Evolutionary conservation across 2,329 filamentous ascomycete genomes (phyloP).

Genomic region (Ceratocystis albifundus): DNA sequence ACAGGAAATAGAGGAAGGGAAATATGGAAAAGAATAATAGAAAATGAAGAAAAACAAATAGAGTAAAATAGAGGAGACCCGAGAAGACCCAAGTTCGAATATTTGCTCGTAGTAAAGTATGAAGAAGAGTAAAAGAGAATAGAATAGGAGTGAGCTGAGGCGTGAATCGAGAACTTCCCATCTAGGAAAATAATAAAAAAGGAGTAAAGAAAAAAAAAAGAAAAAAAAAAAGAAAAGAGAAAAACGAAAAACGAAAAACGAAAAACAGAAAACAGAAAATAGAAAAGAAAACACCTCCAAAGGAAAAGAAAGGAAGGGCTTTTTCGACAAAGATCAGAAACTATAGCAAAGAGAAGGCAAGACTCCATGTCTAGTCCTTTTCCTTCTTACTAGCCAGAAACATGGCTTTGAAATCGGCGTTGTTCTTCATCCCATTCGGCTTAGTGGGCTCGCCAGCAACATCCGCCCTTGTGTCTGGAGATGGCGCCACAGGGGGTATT

Average conservation of each 20-base stretch:
- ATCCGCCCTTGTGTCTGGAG: slow-evolving; percentile 16
- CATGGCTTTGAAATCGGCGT: slow-evolving; percentile 48
- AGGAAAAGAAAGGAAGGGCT: not conserved
- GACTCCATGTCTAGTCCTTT: not conserved
- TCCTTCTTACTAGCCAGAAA: slow-evolving; percentile 28
- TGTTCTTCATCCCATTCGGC: slow-evolving; percentile 35
- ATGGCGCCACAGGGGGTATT: slow-evolving; percentile 24
- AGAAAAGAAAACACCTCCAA: not conserved
- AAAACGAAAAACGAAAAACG: no score
- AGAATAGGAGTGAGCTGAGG: not conserved
- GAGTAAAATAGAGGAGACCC: not conserved
- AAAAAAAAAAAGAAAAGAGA: no score
- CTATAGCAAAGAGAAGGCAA: not conserved
- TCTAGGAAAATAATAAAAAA: not conserved
- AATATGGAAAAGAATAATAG: not conserved
- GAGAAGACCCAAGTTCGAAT: no score
- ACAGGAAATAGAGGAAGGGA: not conserved
- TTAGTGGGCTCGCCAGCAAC: slow-evolving; percentile 15
- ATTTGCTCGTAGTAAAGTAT: no score
- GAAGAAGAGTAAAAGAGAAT: not conserved
- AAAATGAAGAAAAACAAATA: not conserved
- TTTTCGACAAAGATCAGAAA: not conserved
- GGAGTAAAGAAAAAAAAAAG: not conserved
- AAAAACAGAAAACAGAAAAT: no score
- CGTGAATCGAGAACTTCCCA: not conserved